Percentiles rank a stretch among this genome's conserved stretches.
Evolutionary conservation across 305 asterid species (phyloP).

Genomic region (Ilex paraguariensis): DNA sequence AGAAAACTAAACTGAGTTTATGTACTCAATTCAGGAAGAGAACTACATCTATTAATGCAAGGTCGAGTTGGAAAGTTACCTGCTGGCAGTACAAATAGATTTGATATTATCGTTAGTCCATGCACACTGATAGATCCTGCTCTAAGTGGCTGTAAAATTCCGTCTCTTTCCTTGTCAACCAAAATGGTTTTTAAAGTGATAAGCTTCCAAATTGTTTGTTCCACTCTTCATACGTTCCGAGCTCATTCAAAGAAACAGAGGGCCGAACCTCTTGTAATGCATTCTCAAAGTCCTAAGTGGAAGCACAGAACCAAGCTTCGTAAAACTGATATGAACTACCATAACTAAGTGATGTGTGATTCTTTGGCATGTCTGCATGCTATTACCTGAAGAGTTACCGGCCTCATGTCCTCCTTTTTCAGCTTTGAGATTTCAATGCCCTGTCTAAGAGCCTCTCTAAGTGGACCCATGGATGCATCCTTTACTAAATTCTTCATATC

Average conservation of each 20-base stretch:
- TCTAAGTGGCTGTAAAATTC: too few relatives aligned
- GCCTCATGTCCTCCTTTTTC: constrained; percentile 84
- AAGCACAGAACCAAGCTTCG: constrained; percentile 3
- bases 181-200: constrained; percentile 35
- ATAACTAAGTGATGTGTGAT: too few relatives aligned
- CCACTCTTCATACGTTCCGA: constrained; percentile 80
- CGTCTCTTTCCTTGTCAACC: too few relatives aligned
- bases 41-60: too few relatives aligned
- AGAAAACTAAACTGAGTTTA: too few relatives aligned
- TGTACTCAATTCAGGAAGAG: too few relatives aligned
- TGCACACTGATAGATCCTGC: too few relatives aligned
- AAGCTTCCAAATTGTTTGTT: constrained; percentile 90
- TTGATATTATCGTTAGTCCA: too few relatives aligned
- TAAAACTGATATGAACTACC: too few relatives aligned
- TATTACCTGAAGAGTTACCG: constrained; percentile 69
- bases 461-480: constrained; percentile 99
- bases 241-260: constrained; percentile 83
- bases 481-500: constrained; percentile 98
- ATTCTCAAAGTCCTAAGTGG: constrained; percentile 71
- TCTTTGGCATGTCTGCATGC: neutral
- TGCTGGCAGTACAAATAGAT: too few relatives aligned
- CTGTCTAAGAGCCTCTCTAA: constrained; percentile 83
- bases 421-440: constrained; percentile 82
- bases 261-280: constrained; percentile 94
- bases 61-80: too few relatives aligned